These are phyloP conservation scores for Auriscalpium microsporum DNA, from an alignment of 768 basidiomycete genomes.

Conservation along the genomic window DNA sequence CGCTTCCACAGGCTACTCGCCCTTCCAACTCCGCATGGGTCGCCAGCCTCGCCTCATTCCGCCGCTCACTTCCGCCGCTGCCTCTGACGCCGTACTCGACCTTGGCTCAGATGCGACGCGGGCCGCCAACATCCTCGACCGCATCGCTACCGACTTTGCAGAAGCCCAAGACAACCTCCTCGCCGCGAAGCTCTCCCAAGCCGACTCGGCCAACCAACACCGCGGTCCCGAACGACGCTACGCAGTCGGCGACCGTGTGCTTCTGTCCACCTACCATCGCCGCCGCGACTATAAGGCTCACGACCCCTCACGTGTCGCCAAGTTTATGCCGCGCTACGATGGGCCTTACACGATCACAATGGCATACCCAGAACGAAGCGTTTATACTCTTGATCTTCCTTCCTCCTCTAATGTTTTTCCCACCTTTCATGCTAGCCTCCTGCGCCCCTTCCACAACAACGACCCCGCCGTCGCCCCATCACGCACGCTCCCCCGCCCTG, in stretches of 20 bases:
- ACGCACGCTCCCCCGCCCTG: no score
- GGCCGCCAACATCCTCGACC: background rate
- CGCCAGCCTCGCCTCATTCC: constrained; percentile 15
- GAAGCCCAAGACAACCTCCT: constrained; percentile 14
- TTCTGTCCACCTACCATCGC: no score
- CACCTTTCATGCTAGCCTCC: no score
- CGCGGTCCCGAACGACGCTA: constrained; percentile 17
- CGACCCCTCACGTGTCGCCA: no score
- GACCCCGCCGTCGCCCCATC: no score
- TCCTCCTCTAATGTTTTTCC: no score
- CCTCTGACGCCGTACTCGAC: no score
- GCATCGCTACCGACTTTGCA: constrained; percentile 10
- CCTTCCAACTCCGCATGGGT: constrained; percentile 15
- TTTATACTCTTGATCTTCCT: background rate
- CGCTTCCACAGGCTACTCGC: constrained; percentile 17
- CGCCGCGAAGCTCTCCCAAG: no score
- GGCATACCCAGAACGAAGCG: constrained; percentile 8
- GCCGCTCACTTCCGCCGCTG: no score
- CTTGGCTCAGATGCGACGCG: background rate
- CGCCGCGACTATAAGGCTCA: no score
- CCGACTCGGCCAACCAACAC: background rate
- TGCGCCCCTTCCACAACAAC: background rate
- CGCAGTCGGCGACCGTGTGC: constrained; percentile 12
- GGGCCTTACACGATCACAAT: constrained; percentile 18
- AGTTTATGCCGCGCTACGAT: constrained; percentile 19